Evolutionary conservation across 306 rosid species (phyloP), one percentile per base, ranked within the genome.

Genomic region (Oemleria cerasiformis): DNA sequence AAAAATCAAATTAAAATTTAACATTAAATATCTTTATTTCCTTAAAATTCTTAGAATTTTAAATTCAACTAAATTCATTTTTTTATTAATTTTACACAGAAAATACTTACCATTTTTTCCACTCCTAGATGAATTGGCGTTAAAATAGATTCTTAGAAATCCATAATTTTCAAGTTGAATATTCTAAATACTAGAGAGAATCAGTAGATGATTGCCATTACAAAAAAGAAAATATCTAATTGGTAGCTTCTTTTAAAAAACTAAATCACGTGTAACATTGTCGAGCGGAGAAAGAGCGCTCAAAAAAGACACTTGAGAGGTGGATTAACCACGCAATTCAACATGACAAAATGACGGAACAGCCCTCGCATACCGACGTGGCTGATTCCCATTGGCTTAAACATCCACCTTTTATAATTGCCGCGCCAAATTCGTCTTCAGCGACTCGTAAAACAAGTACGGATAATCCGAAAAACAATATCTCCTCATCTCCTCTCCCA

Each of bases 401-500:
- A 7, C 5, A 10, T 21, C 7, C 0, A 5, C 54, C n/a, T 17
- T 9, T 63, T 11, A 30, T 44, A 43, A 9, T 43, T 59, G 42
- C 39, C 57, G 54, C 68, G 63, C 68, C 74, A 14, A 75, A 48
- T 65, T 73, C 36, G 0, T 49, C 50, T n/a, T 43, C 12, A 16
- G 50, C 65, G 25, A 45, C 62, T 65, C 41, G 21, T 12, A 64
- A 43, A 23, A 51, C 17, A 5, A 70, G 55, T 58, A 65, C 41
- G 82, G 83, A 86, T 87, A 87, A 83, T 74, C 69, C 56, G 13
- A 42, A 70, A 73, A 42, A 75, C 6, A 30, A 21, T 44, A 57
- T 30, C 4, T 51, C 88, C 66, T 80, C 87, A 42, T 82, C 85
- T 62, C 73, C 85, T 65, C 76, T 45, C 56, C 76, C 76, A 49